Percentiles rank a stretch among this genome's conserved stretches.
phyloP scores from a whole-genome alignment of 1,284 basidiomycete species.

The Ustilago bromivora region DNA sequence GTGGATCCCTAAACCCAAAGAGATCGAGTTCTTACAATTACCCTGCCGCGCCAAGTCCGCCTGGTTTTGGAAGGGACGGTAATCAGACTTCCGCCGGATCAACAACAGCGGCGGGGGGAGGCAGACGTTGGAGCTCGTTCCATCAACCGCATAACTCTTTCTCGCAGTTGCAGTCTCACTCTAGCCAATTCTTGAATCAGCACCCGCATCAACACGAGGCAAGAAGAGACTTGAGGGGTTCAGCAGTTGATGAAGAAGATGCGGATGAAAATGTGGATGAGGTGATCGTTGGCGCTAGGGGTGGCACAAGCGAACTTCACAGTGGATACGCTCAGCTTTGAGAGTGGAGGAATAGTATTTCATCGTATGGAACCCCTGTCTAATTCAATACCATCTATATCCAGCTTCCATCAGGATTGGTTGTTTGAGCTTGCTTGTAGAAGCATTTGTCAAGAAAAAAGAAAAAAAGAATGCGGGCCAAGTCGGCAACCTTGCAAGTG shows the following conservation, averaged over 20 bases:
- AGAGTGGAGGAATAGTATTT: not conserved
- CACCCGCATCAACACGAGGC: not conserved
- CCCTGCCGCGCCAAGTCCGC: not conserved
- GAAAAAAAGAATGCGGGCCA: no score
- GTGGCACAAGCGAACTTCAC: not conserved
- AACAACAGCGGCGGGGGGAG: not conserved
- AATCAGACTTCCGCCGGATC: not conserved
- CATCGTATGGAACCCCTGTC: no score
- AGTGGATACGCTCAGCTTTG: conserved; percentile 29
- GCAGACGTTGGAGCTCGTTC: conserved; percentile 33
- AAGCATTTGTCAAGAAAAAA: no score
- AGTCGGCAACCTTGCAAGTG: no score
- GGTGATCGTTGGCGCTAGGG: not conserved
- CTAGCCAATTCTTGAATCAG: not conserved
- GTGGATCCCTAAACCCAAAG: conserved; percentile 40
- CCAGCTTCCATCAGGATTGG: no score
- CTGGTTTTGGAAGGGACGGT: not conserved
- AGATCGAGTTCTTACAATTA: conserved; percentile 32
- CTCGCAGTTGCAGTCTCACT: conserved; percentile 14
- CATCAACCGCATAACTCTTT: conserved; percentile 33
- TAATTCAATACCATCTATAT: no score
- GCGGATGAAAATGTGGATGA: conserved; percentile 27
- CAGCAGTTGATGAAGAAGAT: conserved; percentile 43
- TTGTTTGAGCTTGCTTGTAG: no score
- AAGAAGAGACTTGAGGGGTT: conserved; percentile 21